Evolutionary conservation across 2,329 filamentous ascomycete genomes (phyloP).

Genomic region (Xylaria sp.): DNA sequence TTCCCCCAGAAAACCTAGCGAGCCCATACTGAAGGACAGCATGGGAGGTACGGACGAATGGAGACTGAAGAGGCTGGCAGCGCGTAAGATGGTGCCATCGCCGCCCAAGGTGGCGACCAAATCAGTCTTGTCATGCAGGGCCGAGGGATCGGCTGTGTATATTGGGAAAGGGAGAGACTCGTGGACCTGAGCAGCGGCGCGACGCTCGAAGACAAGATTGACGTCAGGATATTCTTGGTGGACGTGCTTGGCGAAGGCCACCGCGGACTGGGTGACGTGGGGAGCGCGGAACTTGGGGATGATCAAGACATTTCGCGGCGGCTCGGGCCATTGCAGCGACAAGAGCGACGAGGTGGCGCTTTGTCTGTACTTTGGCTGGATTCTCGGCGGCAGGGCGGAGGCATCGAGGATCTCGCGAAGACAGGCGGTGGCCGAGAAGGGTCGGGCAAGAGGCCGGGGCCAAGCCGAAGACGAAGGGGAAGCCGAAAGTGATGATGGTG

Average conservation of each 20-base stretch:
- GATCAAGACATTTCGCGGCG: slow-evolving; percentile 67
- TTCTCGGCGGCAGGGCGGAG: slow-evolving; percentile 62
- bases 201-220: slow-evolving; percentile 84
- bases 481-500: not conserved
- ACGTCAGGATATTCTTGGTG: slow-evolving; percentile 81
- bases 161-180: slow-evolving; percentile 77
- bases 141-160: slow-evolving; percentile 65
- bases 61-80: slow-evolving; percentile 86
- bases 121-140: slow-evolving; percentile 83
- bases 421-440: slow-evolving; percentile 61
- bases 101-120: slow-evolving; percentile 90
- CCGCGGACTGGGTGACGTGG: slow-evolving; percentile 62
- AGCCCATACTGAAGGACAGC: slow-evolving; percentile 96
- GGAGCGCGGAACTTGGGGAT: slow-evolving; percentile 69
- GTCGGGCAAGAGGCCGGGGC: slow-evolving; percentile 44
- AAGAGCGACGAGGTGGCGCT: slow-evolving; percentile 65
- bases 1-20: slow-evolving; percentile 92
- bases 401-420: slow-evolving; percentile 63
- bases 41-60: slow-evolving; percentile 86
- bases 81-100: slow-evolving; percentile 89
- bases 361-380: slow-evolving; percentile 73
- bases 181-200: slow-evolving; percentile 78
- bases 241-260: slow-evolving; percentile 76
- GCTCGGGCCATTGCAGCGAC: slow-evolving; percentile 64
- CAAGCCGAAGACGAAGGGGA: slow-evolving; percentile 1